Conservation (phyloP, 2,329 filamentous ascomycete species). For the Fusarium sp. region DNA sequence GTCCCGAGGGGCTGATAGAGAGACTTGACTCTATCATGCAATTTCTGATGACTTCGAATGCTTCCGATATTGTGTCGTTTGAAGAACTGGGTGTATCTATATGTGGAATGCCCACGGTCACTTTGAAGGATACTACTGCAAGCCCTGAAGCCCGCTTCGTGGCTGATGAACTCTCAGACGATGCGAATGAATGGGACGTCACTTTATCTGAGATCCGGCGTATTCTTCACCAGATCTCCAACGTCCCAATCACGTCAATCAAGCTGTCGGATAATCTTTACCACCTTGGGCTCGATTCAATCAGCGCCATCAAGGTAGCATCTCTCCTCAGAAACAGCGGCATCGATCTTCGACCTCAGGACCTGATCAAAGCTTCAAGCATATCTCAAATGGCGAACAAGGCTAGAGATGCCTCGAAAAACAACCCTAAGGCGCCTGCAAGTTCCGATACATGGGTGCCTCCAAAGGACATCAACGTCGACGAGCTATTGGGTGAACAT, state of each 20-base stretch:
- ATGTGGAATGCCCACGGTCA: constrained; percentile 70
- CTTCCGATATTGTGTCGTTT: constrained; percentile 70
- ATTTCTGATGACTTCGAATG: constrained; percentile 66
- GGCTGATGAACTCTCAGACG: neutral
- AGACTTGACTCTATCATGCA: constrained; percentile 73
- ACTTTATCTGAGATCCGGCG: constrained; percentile 60
- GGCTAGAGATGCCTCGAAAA: constrained; percentile 4
- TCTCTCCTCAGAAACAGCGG: constrained; percentile 77
- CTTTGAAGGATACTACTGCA: constrained; percentile 4
- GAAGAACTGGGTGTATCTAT: constrained; percentile 69
- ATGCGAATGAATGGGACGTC: constrained; percentile 52
- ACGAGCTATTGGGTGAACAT: constrained; percentile 55
- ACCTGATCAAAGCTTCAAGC: constrained; percentile 78
- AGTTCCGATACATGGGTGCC: constrained; percentile 43
- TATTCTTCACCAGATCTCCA: constrained; percentile 72
- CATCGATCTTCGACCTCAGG: constrained; percentile 77
- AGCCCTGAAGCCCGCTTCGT: constrained; percentile 1
- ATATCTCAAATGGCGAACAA: constrained; percentile 73
- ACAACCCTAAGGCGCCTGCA: neutral
- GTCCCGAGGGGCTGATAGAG: constrained; percentile 67
- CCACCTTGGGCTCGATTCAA: constrained; percentile 90
- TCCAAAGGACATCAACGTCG: constrained; percentile 57
- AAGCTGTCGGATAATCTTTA: constrained; percentile 78
- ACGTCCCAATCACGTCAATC: constrained; percentile 72
- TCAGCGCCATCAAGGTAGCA: constrained; percentile 89